phyloP scores from a whole-genome alignment of 495 filamentous ascomycete species.

The Annulohypoxylon moriforme region DNA sequence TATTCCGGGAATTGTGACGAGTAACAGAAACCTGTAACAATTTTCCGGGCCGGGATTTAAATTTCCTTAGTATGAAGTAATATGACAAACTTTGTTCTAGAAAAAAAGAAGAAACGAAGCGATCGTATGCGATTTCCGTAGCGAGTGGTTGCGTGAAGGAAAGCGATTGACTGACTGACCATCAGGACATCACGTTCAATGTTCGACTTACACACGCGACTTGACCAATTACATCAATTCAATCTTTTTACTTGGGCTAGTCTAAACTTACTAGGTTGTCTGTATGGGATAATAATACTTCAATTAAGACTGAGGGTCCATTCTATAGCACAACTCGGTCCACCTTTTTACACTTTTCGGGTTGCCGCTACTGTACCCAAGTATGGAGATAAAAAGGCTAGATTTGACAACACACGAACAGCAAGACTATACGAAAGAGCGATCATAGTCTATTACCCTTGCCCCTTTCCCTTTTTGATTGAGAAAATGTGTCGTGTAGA shows the following conservation, averaged over 20 bases:
- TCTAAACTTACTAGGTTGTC: slow-evolving; percentile 18
- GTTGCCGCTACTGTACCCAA: slow-evolving; percentile 26
- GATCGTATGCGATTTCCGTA: neutral
- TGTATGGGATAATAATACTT: slow-evolving; percentile 29
- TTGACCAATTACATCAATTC: slow-evolving; percentile 2
- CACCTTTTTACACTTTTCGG: slow-evolving; percentile 26
- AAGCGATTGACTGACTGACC: neutral
- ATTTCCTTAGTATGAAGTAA: slow-evolving; percentile 10
- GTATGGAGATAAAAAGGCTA: slow-evolving; percentile 16
- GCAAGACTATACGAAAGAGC: slow-evolving; percentile 8
- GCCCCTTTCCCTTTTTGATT: neutral
- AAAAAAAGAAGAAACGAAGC: neutral
- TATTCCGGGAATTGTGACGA: slow-evolving; percentile 39
- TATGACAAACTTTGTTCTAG: neutral
- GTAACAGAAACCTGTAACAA: slow-evolving; percentile 26
- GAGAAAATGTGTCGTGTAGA: neutral
- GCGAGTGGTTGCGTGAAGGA: neutral
- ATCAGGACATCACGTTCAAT: neutral
- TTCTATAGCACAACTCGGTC: slow-evolving; percentile 24
- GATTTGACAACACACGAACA: slow-evolving; percentile 33
- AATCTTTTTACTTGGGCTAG: slow-evolving; percentile 16
- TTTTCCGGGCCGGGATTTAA: slow-evolving; percentile 19
- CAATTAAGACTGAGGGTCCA: slow-evolving; percentile 24
- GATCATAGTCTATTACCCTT: slow-evolving; percentile 1
- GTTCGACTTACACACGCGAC: slow-evolving; percentile 25